phyloP scores from a whole-genome alignment of 2,329 filamentous ascomycete genomes.

The Sporothrix schenckii region DNA sequence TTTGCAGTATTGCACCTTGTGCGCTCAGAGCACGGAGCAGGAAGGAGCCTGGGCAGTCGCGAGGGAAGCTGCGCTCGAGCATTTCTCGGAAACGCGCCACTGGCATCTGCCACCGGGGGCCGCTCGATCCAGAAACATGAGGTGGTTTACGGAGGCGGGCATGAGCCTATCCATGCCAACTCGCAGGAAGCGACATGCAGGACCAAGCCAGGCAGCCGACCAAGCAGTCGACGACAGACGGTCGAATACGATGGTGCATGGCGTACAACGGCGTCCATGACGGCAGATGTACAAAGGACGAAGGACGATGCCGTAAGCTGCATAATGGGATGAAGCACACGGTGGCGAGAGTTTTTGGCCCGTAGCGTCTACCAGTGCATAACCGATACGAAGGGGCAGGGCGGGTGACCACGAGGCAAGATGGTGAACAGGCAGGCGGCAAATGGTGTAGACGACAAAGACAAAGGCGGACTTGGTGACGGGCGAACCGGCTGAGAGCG shows the following conservation, averaged over 20 bases:
- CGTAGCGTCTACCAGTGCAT: not conserved
- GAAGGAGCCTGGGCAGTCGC: not conserved
- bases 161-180: no score
- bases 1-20: not conserved
- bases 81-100: slow-evolving; percentile 17
- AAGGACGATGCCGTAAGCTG: not conserved
- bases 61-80: slow-evolving; percentile 19
- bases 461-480: not conserved
- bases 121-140: slow-evolving; percentile 12
- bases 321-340: not conserved
- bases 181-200: no score
- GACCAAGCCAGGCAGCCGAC: no score
- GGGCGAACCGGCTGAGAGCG: not conserved
- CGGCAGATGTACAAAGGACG: not conserved
- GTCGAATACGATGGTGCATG: slow-evolving; percentile 9
- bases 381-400: slow-evolving; percentile 2
- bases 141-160: not conserved
- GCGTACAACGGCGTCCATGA: not conserved
- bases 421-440: not conserved
- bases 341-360: not conserved
- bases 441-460: not conserved
- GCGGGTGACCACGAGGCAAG: slow-evolving; percentile 1
- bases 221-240: not conserved
- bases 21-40: slow-evolving; percentile 19
- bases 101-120: slow-evolving; percentile 18